phyloP scores from a whole-genome alignment of 441 rosid species.

The Populus hybrid region DNA sequence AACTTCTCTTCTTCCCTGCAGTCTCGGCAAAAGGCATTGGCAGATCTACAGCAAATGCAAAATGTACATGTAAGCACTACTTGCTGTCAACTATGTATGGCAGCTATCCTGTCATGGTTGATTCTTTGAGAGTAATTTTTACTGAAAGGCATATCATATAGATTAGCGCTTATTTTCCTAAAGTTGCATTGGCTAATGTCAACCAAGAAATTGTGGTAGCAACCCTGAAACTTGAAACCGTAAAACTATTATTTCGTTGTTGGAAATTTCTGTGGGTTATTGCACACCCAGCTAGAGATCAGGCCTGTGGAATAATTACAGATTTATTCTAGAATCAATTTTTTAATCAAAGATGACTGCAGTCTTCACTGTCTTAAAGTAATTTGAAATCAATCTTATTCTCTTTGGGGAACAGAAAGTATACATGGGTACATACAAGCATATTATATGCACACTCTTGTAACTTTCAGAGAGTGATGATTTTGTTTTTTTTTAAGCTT shows the following conservation, averaged over 20 bases:
- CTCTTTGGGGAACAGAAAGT: neutral
- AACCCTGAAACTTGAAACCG: neutral
- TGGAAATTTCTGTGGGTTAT: neutral
- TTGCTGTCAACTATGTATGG: neutral
- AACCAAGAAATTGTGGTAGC: neutral
- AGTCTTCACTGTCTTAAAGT: neutral
- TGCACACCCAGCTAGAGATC: neutral
- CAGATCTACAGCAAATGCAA: slow-evolving; percentile 77
- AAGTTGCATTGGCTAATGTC: neutral
- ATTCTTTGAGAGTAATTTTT: neutral
- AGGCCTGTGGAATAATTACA: neutral
- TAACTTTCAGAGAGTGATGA: slow-evolving; percentile 16
- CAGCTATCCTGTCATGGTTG: neutral
- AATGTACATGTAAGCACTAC: slow-evolving; percentile 55
- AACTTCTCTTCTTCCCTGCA: slow-evolving; percentile 33
- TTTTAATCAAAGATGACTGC: neutral
- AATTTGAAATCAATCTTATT: neutral
- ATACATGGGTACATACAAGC: neutral
- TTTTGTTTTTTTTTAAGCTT: slow-evolving; percentile 43
- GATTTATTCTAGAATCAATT: neutral
- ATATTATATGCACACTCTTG: neutral
- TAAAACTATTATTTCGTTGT: neutral
- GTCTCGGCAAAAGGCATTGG: slow-evolving; percentile 92
- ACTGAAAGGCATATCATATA: neutral
- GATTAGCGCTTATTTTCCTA: neutral